Base-by-base conservation (phyloP, 2,329 filamentous ascomycete species). In the Dactylellina haptotyla region DNA sequence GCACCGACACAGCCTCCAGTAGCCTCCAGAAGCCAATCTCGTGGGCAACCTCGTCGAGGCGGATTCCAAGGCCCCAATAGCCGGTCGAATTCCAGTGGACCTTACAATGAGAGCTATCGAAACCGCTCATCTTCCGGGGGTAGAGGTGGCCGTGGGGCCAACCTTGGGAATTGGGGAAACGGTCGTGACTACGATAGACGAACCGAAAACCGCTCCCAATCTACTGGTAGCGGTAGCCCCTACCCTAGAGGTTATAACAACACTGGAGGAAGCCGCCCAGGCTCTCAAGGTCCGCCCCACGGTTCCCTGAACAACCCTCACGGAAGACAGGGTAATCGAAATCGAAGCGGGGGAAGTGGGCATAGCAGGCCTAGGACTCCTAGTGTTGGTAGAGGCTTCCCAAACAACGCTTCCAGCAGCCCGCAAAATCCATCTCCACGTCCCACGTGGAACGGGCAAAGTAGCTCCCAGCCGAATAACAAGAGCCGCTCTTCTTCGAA, bases 181-280 rank as follows among this genome's bases (percentile, higher is more conserved):
- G 16, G 48, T 32, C 32, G 20, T 23, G 39, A 26, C 23, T 26
- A 34, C 14, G 48, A 56, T 6, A 37, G 43, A 3, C 34, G 46
- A 28, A 50, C 28, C 12, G 39, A 32, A 10, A 45, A 72, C 28
- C 53, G 59, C n/a, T 65, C 59, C 9, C 26, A 26, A 12, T 73
- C 66, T 14, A 53, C 69, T 23, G 61, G 69, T 45, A n/a, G n/a
- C n/a, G 61, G 69, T 34, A 66, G 54, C 34, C 69, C 69, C 5
- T 66, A 39, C 25, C 69, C 54, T 41, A 26, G 53, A 37, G 61
- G 69, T 20, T 48, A 65, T 56, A 66, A 23, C 26, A 61, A 56
- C 48, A 65, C 69, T 28, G 69, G 59, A n/a, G 69, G 54, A 48
- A 66, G 61, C 34, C 34, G 61, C 50, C 26, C 61, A 37, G 54